Conservation (phyloP, 306 rosid genomes). For the Boehmeria nivea region DNA sequence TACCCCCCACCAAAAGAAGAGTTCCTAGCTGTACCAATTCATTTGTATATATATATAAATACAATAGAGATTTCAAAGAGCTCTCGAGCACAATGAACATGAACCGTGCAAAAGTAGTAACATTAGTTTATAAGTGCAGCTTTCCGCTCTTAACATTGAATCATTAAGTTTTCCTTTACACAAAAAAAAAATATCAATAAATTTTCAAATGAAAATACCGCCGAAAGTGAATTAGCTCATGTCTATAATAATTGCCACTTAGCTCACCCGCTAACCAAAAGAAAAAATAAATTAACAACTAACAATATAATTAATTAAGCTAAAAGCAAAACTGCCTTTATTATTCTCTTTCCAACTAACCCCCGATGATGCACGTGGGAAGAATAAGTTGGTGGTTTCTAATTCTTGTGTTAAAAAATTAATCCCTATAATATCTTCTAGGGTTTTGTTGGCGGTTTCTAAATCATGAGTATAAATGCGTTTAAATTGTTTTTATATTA, state of each 20-base stretch:
- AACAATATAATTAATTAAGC: neutral
- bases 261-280: neutral
- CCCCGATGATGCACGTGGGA: slow-evolving; percentile 8
- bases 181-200: neutral
- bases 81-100: too few species aligned
- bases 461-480: too few species aligned
- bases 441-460: neutral
- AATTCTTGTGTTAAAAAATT: neutral
- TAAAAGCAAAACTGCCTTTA: neutral
- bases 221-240: slow-evolving; percentile 9
- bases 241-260: slow-evolving; percentile 7
- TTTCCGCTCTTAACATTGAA: neutral
- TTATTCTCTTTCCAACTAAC: neutral
- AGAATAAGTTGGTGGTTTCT: slow-evolving; percentile 1
- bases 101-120: too few species aligned
- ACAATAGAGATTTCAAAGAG: too few species aligned
- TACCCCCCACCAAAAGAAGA: too few species aligned
- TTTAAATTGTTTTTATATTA: too few species aligned
- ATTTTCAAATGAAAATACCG: neutral
- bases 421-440: neutral
- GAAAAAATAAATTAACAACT: neutral
- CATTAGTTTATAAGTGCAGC: neutral
- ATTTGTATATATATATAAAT: too few species aligned
- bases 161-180: neutral
- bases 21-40: too few species aligned